Evolutionary conservation across 2,329 filamentous ascomycete genomes (phyloP).

Genomic region (Colletotrichum scovillei): DNA sequence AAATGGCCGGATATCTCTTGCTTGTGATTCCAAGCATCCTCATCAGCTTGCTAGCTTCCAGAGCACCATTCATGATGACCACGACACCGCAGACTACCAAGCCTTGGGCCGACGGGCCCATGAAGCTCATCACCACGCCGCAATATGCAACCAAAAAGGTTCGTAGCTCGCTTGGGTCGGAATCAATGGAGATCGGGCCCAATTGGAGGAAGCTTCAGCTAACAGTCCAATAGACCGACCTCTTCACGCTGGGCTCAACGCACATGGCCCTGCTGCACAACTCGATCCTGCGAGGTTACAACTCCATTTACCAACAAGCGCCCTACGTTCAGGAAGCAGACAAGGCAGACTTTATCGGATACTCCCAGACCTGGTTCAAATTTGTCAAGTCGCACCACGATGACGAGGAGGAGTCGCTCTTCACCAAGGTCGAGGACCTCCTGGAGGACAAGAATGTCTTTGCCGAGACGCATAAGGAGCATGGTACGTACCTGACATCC

Average conservation of each 20-base stretch:
- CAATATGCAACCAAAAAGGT: constrained; percentile 64
- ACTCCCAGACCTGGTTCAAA: constrained; percentile 67
- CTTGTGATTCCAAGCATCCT: constrained; percentile 45
- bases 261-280: constrained; percentile 74
- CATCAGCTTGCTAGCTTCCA: constrained; percentile 45
- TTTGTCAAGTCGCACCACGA: constrained; percentile 71
- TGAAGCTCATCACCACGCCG: constrained; percentile 65
- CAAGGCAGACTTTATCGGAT: constrained; percentile 67
- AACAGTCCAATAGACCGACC: constrained; percentile 57
- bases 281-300: constrained; percentile 71
- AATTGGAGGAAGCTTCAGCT: constrained; percentile 10
- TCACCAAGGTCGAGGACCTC: constrained; percentile 65
- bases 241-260: constrained; percentile 69
- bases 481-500: constrained; percentile 54
- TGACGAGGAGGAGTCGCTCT: constrained; percentile 68
- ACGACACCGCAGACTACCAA: constrained; percentile 46
- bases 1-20: constrained; percentile 38
- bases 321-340: constrained; percentile 62
- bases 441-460: constrained; percentile 62
- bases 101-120: constrained; percentile 65
- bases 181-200: not conserved
- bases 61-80: constrained; percentile 50
- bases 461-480: constrained; percentile 64
- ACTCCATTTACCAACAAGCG: constrained; percentile 72
- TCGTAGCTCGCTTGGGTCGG: not conserved